Evolutionary conservation across 345 rosid species (phyloP).

Genomic region (Angophora floribunda): DNA sequence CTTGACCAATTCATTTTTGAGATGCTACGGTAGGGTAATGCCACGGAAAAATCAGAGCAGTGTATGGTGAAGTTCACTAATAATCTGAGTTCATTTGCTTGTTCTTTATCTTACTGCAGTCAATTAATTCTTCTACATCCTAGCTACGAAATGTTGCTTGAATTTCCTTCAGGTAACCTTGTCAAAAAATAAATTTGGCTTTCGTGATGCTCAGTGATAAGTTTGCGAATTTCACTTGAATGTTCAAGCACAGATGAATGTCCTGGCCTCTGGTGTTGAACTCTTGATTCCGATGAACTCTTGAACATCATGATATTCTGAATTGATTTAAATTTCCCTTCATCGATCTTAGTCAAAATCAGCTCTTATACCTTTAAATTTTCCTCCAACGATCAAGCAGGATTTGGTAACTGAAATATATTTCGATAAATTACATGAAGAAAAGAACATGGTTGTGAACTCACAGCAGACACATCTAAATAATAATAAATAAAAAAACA

Average conservation of each 20-base stretch:
- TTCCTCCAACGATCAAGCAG: background rate
- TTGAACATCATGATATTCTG: background rate
- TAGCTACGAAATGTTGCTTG: background rate
- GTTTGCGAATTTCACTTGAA: background rate
- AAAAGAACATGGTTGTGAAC: background rate
- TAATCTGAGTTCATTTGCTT: background rate
- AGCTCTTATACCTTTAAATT: background rate
- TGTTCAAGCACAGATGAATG: background rate
- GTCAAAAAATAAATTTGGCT: background rate
- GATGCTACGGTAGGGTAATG: background rate
- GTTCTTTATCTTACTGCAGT: background rate
- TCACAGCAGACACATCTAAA: background rate
- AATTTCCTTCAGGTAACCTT: background rate
- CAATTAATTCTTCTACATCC: background rate
- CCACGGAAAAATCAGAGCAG: background rate
- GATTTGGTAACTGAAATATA: background rate
- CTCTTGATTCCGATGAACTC: background rate
- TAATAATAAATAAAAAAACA: background rate
- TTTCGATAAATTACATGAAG: rapidly evolving
- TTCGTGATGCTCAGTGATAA: background rate
- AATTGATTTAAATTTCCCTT: background rate
- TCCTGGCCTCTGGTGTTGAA: background rate
- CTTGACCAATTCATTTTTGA: background rate
- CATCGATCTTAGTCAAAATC: background rate
- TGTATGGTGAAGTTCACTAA: background rate